Conservation (phyloP, 495 filamentous ascomycete genomes). For the Pyrenula massariospora region DNA sequence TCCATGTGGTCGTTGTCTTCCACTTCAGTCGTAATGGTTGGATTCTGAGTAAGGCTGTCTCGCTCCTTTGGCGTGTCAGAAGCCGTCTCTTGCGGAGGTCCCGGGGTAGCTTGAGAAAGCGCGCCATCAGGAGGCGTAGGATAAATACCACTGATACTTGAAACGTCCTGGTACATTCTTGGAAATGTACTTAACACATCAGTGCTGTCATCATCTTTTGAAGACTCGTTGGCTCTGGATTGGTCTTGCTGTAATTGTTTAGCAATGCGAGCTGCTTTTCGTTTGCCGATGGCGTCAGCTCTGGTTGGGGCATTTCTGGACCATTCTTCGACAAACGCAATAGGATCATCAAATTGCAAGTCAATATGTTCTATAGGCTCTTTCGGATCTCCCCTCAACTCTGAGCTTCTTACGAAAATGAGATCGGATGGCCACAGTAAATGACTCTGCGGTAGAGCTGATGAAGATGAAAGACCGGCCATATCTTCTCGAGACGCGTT, state of each 20-base stretch:
- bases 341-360: conserved; percentile 36
- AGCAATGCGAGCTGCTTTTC: conserved; percentile 30
- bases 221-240: conserved; percentile 11
- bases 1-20: neutral
- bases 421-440: neutral
- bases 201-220: conserved; percentile 23
- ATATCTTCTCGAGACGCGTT: neutral
- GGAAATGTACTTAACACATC: conserved; percentile 10
- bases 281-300: conserved; percentile 33
- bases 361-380: neutral
- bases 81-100: conserved; percentile 12
- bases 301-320: conserved; percentile 30
- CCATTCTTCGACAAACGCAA: conserved; percentile 63
- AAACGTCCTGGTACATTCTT: conserved; percentile 26
- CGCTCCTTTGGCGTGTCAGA: neutral
- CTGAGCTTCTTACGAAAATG: neutral
- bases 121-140: conserved; percentile 78
- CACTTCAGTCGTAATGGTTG: conserved; percentile 15
- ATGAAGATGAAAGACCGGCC: neutral
- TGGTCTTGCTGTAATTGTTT: conserved; percentile 38
- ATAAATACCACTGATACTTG: conserved; percentile 57
- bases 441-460: neutral
- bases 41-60: conserved; percentile 3
- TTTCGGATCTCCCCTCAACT: neutral
- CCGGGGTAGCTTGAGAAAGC: conserved; percentile 30